phyloP scores from a whole-genome alignment of 2,329 filamentous ascomycete genomes.

The Fusarium guadeloupense region DNA sequence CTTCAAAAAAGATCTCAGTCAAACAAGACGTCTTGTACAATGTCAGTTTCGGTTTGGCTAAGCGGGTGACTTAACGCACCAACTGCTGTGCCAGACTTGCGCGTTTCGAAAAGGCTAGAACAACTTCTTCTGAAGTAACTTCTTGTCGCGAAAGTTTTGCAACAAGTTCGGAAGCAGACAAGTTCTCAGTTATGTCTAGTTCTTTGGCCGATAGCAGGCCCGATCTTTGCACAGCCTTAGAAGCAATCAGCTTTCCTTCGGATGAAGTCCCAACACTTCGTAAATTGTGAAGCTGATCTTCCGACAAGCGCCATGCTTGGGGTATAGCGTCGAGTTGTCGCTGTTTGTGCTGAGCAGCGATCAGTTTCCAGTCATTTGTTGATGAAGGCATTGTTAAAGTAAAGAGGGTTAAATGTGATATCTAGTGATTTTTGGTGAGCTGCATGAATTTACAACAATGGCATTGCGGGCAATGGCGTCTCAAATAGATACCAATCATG shows the following conservation, averaged over 20 bases:
- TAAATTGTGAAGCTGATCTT: slow-evolving; percentile 10
- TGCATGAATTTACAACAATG: too few relatives aligned
- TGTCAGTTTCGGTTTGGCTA: neutral
- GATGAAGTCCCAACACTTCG: neutral
- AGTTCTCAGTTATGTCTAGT: slow-evolving; percentile 21
- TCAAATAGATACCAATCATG: neutral
- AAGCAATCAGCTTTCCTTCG: slow-evolving; percentile 24
- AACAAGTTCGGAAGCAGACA: slow-evolving; percentile 27
- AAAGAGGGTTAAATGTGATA: neutral
- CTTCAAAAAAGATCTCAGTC: slow-evolving; percentile 35
- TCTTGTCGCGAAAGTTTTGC: slow-evolving; percentile 17
- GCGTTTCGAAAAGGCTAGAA: slow-evolving; percentile 35
- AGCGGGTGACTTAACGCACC: neutral
- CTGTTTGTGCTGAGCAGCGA: slow-evolving; percentile 31
- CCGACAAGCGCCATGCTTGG: slow-evolving; percentile 17
- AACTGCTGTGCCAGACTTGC: slow-evolving; percentile 37
- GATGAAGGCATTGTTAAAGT: slow-evolving; percentile 26
- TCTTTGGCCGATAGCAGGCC: slow-evolving; percentile 23
- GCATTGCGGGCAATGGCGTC: neutral
- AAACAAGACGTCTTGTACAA: slow-evolving; percentile 22
- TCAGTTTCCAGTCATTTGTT: slow-evolving; percentile 25
- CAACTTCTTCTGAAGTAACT: slow-evolving; percentile 32
- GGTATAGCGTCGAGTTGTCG: slow-evolving; percentile 30
- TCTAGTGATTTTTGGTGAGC: neutral
- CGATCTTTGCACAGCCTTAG: slow-evolving; percentile 18